phyloP scores from a whole-genome alignment of 2,329 filamentous ascomycete species.

The Herpotrichia juniperi region DNA sequence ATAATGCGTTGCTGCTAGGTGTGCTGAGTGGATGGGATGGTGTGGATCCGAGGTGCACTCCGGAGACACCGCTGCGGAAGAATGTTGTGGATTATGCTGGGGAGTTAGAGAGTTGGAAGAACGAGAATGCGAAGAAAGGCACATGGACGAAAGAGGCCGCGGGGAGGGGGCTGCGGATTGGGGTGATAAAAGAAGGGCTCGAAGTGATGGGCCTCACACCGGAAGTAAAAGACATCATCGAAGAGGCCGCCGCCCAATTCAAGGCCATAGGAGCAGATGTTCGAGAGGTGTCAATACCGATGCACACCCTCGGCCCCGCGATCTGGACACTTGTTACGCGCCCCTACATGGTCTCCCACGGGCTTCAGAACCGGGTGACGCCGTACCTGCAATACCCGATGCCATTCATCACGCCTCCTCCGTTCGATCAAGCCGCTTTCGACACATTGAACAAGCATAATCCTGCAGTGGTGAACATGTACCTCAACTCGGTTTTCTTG shows the following conservation, averaged over 20 bases:
- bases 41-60: constrained; percentile 51
- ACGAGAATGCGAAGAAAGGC: constrained; percentile 24
- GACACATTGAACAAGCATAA: constrained; percentile 52
- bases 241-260: constrained; percentile 47
- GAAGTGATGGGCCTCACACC: constrained; percentile 45
- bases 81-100: constrained; percentile 45
- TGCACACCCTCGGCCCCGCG: constrained; percentile 53
- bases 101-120: constrained; percentile 31
- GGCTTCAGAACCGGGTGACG: constrained; percentile 32
- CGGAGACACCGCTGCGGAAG: constrained; percentile 45
- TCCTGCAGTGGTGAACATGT: constrained; percentile 53
- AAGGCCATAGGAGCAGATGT: constrained; percentile 52
- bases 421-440: constrained; percentile 49
- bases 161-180: constrained; percentile 52
- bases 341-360: constrained; percentile 32
- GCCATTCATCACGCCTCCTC: constrained; percentile 29
- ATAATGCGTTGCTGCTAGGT: constrained; percentile 47
- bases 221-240: constrained; percentile 47
- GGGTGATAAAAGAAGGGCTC: constrained; percentile 55
- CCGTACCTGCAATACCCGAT: constrained; percentile 36
- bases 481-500: constrained; percentile 47
- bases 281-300: constrained; percentile 53
- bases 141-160: constrained; percentile 37
- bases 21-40: constrained; percentile 55
- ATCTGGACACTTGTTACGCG: constrained; percentile 55